These are phyloP conservation scores for Nidularia pulvinata DNA, from an alignment of 768 basidiomycete genomes.

Conservation along the genomic window DNA sequence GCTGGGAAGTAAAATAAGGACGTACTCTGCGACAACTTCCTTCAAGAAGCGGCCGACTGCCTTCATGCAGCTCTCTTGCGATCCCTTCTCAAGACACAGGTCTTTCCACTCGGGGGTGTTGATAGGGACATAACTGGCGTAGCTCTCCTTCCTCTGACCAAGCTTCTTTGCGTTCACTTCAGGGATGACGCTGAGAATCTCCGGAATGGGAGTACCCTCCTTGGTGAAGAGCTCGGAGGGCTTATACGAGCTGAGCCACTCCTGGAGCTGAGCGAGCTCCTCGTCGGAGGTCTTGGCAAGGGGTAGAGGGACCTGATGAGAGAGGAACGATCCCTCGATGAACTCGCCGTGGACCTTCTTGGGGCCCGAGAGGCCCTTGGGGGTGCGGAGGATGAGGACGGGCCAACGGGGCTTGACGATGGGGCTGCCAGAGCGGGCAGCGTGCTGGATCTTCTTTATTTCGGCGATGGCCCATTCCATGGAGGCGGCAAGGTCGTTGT, in stretches of 20 bases:
- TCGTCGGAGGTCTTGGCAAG: conserved; percentile 60
- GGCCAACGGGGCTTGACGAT: conserved; percentile 93
- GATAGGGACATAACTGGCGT: conserved; percentile 61
- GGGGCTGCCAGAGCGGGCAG: conserved; percentile 75
- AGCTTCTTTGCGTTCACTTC: conserved; percentile 55
- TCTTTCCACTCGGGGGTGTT: conserved; percentile 65
- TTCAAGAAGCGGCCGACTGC: conserved; percentile 56
- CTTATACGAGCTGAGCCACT: conserved; percentile 76
- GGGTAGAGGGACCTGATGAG: conserved; percentile 91
- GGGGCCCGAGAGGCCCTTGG: conserved; percentile 81
- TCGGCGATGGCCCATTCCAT: conserved; percentile 81
- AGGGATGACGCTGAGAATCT: conserved; percentile 64
- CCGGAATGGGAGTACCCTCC: conserved; percentile 49
- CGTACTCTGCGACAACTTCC: conserved; percentile 55
- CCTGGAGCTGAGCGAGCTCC: conserved; percentile 62
- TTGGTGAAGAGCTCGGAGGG: conserved; percentile 65
- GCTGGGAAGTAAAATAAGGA: background rate
- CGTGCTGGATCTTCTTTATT: conserved; percentile 76
- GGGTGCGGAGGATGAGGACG: conserved; percentile 81
- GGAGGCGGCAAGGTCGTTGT: conserved; percentile 78
- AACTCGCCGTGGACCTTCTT: conserved; percentile 65
- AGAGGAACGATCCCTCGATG: conserved; percentile 80
- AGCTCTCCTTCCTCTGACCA: conserved; percentile 70
- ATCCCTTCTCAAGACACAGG: conserved; percentile 49
- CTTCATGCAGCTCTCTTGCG: conserved; percentile 80